Conservation (phyloP, 2,329 filamentous ascomycete genomes). For the Myriosclerotinia duriaeana region DNA sequence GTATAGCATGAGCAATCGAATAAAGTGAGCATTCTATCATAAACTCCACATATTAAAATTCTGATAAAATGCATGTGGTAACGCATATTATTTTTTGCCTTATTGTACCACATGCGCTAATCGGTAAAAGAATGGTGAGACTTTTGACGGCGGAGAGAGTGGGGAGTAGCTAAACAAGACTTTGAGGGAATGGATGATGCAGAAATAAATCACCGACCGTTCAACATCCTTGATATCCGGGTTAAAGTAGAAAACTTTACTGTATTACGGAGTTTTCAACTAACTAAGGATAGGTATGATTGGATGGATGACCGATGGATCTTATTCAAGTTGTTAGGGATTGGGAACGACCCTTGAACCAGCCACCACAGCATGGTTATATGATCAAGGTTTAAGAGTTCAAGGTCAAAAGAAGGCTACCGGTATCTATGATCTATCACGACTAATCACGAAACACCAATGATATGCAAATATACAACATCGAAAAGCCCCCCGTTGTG, state of each 20-base stretch:
- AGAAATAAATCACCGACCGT: constrained; percentile 21
- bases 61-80: constrained; percentile 9
- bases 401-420: not conserved
- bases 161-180: constrained; percentile 14
- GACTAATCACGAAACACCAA: constrained; percentile 19
- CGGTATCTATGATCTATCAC: not conserved
- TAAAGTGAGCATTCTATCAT: constrained; percentile 6
- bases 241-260: constrained; percentile 5
- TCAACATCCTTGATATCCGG: constrained; percentile 6
- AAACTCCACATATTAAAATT: constrained; percentile 15
- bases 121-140: constrained; percentile 6
- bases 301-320: not conserved
- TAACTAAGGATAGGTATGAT: not conserved
- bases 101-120: constrained; percentile 6
- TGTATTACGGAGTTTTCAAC: not conserved
- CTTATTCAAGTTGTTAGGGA: constrained; percentile 3
- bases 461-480: constrained; percentile 8
- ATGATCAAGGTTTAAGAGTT: not conserved
- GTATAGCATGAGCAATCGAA: not conserved
- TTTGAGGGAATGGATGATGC: constrained; percentile 3
- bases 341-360: constrained; percentile 13
- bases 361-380: not conserved
- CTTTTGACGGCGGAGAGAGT: constrained; percentile 18
- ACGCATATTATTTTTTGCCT: not conserved
- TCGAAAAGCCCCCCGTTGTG: constrained; percentile 6